Evolutionary conservation across 2,329 filamentous ascomycete species (phyloP), one percentile per base, ranked within the genome.

Genomic region (Biscogniauxia marginata): DNA sequence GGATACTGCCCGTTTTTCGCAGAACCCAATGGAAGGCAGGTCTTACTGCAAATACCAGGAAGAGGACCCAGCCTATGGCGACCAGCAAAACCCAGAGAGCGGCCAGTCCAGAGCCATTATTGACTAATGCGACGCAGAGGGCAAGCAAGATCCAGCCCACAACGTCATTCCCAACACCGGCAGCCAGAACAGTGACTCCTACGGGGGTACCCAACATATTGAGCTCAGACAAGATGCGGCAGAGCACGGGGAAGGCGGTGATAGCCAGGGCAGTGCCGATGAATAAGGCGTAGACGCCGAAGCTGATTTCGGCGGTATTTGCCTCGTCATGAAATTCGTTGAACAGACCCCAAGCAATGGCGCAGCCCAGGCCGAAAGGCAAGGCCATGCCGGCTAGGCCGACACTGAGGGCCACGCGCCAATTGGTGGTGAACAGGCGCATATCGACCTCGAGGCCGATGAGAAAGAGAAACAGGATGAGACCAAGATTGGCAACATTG

Each of bases 261-360:
- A 98, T 98, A 23, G 92, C 90, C 73, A 97, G 87, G 0, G 93
- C 93, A 52, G 96, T 93, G 72, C 93, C 93, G 62, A 97, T 90
- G 70, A 98, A 98, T 21, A 92, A 79, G 18, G 65, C 70, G 18
- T 90, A 75, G 19, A 74, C 61, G 3, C 72, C 74, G 49, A 75
- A 75, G 50, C 63, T 66, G 48, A 73, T 68, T n/a, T 68, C 63
- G 7, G 61, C 63, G 7, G 61, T 65, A 13, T 62, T 65, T 5
- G 59, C 54, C 18, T 69, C 62, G 18, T 65, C 56, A 11, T 77
- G 76, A 65, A 91, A 91, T 53, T 88, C 69, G 56, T 89, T 74
- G 63, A 88, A 91, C 13, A 92, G 71, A 1, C 89, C 89, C 66
- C 84, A 89, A 4, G 88, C 84, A 66, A 92, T 86, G 9, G 80